phyloP scores from a whole-genome alignment of 2,329 filamentous ascomycete genomes.

The Talaromyces sp. region DNA sequence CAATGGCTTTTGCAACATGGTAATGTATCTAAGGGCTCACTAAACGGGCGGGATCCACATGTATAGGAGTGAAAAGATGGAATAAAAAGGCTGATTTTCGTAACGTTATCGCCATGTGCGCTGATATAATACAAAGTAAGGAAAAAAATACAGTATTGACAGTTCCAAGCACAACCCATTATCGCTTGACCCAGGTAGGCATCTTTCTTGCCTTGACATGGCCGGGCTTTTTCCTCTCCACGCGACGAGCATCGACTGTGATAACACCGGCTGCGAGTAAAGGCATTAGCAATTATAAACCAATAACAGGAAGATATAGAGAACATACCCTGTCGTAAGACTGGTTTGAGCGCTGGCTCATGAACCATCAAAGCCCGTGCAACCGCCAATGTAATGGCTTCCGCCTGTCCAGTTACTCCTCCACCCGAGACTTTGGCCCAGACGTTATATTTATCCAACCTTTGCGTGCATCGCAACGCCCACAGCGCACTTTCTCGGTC shows the following conservation, averaged over 20 bases:
- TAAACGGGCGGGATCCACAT: background rate
- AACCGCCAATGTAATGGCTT: constrained; percentile 85
- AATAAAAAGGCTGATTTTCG: background rate
- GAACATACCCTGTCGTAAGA: constrained; percentile 77
- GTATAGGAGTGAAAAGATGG: background rate
- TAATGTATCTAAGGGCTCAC: background rate
- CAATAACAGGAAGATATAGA: background rate
- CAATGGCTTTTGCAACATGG: too few relatives aligned
- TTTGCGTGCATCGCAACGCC: constrained; percentile 74
- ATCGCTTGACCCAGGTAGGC: constrained; percentile 94
- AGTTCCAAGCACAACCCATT: constrained; percentile 18
- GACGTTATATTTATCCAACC: constrained; percentile 94
- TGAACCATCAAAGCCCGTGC: constrained; percentile 83
- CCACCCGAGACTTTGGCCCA: constrained; percentile 82
- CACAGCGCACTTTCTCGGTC: constrained; percentile 92
- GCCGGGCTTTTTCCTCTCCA: constrained; percentile 97
- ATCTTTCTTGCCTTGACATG: constrained; percentile 96
- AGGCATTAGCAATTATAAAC: background rate
- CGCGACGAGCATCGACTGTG: constrained; percentile 81
- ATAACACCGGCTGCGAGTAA: constrained; percentile 71
- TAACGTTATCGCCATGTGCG: constrained; percentile 7
- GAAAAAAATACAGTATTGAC: constrained; percentile 13
- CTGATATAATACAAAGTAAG: constrained; percentile 14
- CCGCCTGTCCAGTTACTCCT: constrained; percentile 90
- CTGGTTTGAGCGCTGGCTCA: constrained; percentile 84